These are phyloP conservation scores for Capsicum baccatum DNA, from an alignment of 257 asterid species.

Conservation along the genomic window DNA sequence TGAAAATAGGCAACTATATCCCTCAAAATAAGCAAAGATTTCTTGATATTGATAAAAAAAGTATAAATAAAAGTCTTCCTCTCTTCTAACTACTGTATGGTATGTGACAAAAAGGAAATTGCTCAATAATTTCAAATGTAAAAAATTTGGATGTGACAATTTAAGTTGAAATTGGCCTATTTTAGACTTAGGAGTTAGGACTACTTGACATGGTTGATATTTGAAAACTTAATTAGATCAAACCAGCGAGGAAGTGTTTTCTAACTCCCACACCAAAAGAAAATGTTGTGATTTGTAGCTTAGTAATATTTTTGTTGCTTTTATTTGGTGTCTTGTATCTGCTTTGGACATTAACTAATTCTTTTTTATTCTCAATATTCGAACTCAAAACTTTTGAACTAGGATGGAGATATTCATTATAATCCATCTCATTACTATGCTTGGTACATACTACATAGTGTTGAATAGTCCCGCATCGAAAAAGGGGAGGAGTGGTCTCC, in stretches of 20 bases:
- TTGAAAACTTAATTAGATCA: background rate
- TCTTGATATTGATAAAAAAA: slow-evolving; percentile 1
- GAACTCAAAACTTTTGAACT: too few relatives aligned
- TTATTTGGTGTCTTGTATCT: background rate
- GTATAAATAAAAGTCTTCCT: background rate
- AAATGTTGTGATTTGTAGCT: background rate
- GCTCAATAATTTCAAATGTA: background rate
- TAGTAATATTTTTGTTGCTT: background rate
- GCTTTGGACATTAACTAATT: too few relatives aligned
- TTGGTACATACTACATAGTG: too few relatives aligned
- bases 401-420: too few relatives aligned
- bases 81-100: background rate
- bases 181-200: background rate
- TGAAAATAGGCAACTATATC: slow-evolving; percentile 19
- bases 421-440: too few relatives aligned
- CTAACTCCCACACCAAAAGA: too few relatives aligned
- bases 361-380: too few relatives aligned
- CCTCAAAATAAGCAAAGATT: slow-evolving; percentile 26
- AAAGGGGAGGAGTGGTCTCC: too few relatives aligned
- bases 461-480: too few relatives aligned
- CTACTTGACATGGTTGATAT: background rate
- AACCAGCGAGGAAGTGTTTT: background rate
- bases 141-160: slow-evolving; percentile 6
- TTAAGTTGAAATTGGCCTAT: background rate
- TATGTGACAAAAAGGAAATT: slow-evolving; percentile 16